Evolutionary conservation across 2,329 filamentous ascomycete species (phyloP), one percentile per base, ranked within the genome.

Genomic region (Hypoxylon sp.): DNA sequence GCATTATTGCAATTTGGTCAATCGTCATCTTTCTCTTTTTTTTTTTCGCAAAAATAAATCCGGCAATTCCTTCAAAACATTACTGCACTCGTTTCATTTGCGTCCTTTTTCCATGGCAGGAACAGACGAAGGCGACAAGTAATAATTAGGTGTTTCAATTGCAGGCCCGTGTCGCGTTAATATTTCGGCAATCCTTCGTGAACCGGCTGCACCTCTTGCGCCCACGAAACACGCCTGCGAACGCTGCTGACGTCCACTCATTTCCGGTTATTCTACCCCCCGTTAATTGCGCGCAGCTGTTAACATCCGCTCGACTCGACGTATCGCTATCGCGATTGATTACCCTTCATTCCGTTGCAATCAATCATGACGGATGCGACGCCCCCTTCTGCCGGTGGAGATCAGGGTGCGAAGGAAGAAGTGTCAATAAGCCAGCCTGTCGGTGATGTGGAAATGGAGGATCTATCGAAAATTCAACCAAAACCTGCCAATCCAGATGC

Each of bases 381-480:
- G 54, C 39, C 68, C 51, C 63, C 69, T 54, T 67, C 71, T 47
- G 58, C 63, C 23, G 69, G 68, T 51, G 73, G 67, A 64, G 74
- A 75, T 46, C 69, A 72, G 54, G 70, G 73, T 46, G 32, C 59
- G 25, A 74, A 60, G 34, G 70, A 73, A 56, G 70, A 70, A 41
- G 32, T 73, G 63, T 61, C 69, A 14, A 70, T 70, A 65, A 70
- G 62, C 34, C 74, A 71, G 53, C 70, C 73, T 25, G 65, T 63
- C 19, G 72, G 66, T 47, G 74, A 74, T 64, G 69, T 76, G 5
- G 74, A 76, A 52, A 75, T 76, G 74, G 70, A 75, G 59, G 73
- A 75, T 56, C 71, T 76, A 30, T 74, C 74, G 11, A 65, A 68
- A 37, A 48, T 53, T 50, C 60, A 72, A 25, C 70, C 71, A 12